A percentile compares a stretch with the other conserved stretches of the same genome.
Evolutionary conservation across 306 rosid genomes (phyloP).

Genomic region (Quercus alba): DNA sequence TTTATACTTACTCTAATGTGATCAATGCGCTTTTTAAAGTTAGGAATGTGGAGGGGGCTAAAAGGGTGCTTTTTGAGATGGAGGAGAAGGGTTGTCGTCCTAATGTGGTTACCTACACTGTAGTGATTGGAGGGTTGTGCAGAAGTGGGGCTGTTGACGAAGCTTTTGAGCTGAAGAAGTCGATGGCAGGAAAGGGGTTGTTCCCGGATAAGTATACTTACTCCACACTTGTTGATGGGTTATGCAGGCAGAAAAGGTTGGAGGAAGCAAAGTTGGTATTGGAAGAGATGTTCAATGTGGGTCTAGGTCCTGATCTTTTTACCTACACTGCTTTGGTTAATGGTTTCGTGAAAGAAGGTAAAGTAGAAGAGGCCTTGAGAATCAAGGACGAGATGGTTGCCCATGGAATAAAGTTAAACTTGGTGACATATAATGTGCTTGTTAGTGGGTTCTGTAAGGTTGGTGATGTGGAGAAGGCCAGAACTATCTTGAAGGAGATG

Average conservation of each 20-base stretch:
- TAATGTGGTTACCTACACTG: constrained; percentile 26
- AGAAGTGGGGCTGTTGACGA: constrained; percentile 30
- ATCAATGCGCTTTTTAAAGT: constrained; percentile 42
- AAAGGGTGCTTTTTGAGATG: constrained; percentile 41
- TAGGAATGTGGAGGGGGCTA: constrained; percentile 37
- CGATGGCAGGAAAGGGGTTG: constrained; percentile 37
- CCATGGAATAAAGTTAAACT: constrained; percentile 17
- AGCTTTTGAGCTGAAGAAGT: constrained; percentile 25
- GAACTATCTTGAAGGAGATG: constrained; percentile 35
- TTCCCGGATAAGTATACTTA: constrained; percentile 29
- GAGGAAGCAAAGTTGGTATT: constrained; percentile 33
- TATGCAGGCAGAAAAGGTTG: constrained; percentile 32
- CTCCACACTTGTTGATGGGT: constrained; percentile 31
- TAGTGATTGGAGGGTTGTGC: constrained; percentile 36
- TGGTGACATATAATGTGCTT: constrained; percentile 22
- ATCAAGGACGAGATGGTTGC: constrained; percentile 31
- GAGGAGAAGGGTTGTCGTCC: constrained; percentile 41
- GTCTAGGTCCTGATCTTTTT: constrained; percentile 28
- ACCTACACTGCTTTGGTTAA: constrained; percentile 35
- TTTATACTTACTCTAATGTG: constrained; percentile 38
- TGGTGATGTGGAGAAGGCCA: constrained; percentile 40
- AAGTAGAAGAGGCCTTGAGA: constrained; percentile 35
- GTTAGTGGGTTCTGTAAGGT: constrained; percentile 36
- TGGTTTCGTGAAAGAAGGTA: constrained; percentile 34
- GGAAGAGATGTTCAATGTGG: constrained; percentile 24